Percentiles rank a stretch among this genome's conserved stretches.
These are phyloP conservation scores for Croton setiger DNA, from an alignment of 441 rosid genomes.

Conservation along the genomic window DNA sequence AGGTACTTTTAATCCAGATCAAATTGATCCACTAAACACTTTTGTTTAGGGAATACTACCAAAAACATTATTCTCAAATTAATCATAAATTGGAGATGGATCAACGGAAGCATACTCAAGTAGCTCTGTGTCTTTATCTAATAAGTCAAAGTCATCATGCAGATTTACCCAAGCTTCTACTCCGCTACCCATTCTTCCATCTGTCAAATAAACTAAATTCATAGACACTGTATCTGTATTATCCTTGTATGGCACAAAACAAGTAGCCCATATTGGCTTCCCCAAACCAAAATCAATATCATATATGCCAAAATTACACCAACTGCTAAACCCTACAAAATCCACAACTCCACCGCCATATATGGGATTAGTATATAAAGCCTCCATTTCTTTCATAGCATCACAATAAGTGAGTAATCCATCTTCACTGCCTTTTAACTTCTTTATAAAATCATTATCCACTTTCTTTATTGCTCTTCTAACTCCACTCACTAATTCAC, in stretches of 20 bases:
- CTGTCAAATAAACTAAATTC: not conserved
- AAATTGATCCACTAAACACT: no score
- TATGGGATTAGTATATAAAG: not conserved
- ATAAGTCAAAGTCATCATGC: slow-evolving; percentile 12
- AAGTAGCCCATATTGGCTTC: slow-evolving; percentile 18
- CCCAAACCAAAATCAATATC: slow-evolving; percentile 35
- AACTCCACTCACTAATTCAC: not conserved
- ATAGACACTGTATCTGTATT: not conserved
- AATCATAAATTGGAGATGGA: not conserved
- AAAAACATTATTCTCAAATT: no score
- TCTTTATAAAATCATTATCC: not conserved
- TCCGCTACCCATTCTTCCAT: slow-evolving; percentile 25
- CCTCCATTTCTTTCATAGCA: not conserved
- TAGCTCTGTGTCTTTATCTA: not conserved
- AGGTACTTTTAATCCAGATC: no score
- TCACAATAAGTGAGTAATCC: not conserved
- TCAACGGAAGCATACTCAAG: slow-evolving; percentile 3
- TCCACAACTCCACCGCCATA: not conserved
- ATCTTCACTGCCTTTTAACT: slow-evolving; percentile 4
- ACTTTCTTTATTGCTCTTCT: not conserved
- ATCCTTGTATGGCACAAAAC: not conserved
- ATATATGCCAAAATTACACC: slow-evolving; percentile 19
- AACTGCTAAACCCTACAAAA: slow-evolving; percentile 17
- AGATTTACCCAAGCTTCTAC: no score
- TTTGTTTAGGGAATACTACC: no score